Conservation (phyloP, 345 rosid genomes). For the Garcia nutans region DNA sequence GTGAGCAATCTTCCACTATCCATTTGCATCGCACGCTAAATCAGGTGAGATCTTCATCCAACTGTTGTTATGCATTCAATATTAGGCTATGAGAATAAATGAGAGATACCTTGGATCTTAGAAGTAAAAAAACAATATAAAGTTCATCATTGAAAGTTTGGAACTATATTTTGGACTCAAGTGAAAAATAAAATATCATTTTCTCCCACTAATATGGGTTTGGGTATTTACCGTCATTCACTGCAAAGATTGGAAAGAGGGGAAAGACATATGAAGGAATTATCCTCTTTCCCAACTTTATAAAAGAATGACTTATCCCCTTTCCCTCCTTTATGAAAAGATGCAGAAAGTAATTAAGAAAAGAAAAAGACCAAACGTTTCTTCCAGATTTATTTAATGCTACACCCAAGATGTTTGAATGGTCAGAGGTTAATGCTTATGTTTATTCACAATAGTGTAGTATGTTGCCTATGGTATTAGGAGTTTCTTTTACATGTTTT, state of each 20-base stretch:
- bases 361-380: too few relatives aligned
- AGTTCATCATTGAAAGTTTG: background rate
- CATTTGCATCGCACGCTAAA: conserved; percentile 90
- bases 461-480: background rate
- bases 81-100: background rate
- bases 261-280: background rate
- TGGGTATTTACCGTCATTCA: background rate
- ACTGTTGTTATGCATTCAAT: background rate
- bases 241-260: background rate
- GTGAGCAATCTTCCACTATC: conserved; percentile 91
- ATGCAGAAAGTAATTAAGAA: too few relatives aligned
- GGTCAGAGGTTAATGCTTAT: background rate
- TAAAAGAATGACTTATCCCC: too few relatives aligned
- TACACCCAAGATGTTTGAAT: background rate
- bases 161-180: too few relatives aligned
- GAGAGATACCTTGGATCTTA: background rate
- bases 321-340: background rate
- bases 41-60: conserved; percentile 45
- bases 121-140: background rate
- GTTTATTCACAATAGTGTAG: background rate
- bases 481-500: background rate
- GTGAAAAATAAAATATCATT: background rate
- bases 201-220: background rate
- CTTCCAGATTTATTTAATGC: background rate
- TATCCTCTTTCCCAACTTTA: background rate